Base-by-base conservation (phyloP, 371 early-diverging fungal species). In the Mucor racemosus region DNA sequence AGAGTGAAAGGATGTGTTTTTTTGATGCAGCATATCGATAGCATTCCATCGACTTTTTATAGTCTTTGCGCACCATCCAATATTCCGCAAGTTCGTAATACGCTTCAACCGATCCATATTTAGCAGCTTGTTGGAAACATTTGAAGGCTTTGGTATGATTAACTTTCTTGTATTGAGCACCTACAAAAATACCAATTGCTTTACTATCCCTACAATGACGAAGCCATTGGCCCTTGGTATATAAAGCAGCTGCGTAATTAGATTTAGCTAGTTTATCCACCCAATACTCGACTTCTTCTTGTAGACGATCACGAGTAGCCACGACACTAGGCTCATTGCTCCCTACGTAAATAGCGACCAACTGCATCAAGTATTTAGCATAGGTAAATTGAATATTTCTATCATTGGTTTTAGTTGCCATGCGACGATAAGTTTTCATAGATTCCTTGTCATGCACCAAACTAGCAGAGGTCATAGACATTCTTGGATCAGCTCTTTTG, bases 11-110 rank as follows among this genome's bases (percentile, higher is more conserved):
- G 39, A 86, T 79, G 72, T 91, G 86, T 62, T 92, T 86, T 60
- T 90, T 78, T 54, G 86, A 81, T 7, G 94, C 92, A 0, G 93
- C 91, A 71, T 86, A 86, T 72, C 86, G 84, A 80, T 91, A 95
- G 69, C 88, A 88, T 60, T 89, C 84, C 21, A 92, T 77, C 0
- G 95, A 88, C 60, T 90, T 88, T 60, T 76, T 81, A 39, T 71
- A 76, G 60, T 91, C 88, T 62, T 84, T 84, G 56, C 85, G 85
- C 34, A 80, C 78, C 68, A 92, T 93, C 50, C 66, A 76, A 26
- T 72, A 76, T 54, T 73, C 70, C 5, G 73, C 81, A 21, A 80
- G 48, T 44, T 75, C 75, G 62, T 78, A 75, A 44, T 75, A 70
- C 5, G 74, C 77, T 15, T 81, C 79, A 3, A 63, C 68, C 46